Evolutionary conservation across 495 filamentous ascomycete species (phyloP).

Genomic region (Xeromyces bisporus): DNA sequence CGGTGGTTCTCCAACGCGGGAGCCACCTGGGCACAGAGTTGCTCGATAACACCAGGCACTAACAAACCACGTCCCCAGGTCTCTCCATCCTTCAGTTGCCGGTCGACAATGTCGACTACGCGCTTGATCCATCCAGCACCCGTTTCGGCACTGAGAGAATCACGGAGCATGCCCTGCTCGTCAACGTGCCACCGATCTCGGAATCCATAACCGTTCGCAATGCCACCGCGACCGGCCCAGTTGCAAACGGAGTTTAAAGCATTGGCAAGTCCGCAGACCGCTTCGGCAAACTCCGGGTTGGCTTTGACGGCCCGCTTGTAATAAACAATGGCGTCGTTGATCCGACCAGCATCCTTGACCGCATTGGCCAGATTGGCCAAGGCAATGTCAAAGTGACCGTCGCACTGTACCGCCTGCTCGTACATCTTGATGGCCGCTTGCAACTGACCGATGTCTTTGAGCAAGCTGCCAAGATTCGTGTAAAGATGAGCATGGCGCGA

Average conservation of each 20-base stretch:
- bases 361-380: slow-evolving; percentile 95
- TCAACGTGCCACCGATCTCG: slow-evolving; percentile 92
- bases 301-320: slow-evolving; percentile 80
- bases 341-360: slow-evolving; percentile 88
- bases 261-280: slow-evolving; percentile 89
- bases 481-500: slow-evolving; percentile 90
- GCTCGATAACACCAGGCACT: slow-evolving; percentile 34
- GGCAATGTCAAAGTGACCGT: slow-evolving; percentile 88
- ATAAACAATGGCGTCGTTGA: slow-evolving; percentile 81
- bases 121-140: slow-evolving; percentile 80
- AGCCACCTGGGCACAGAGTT: slow-evolving; percentile 31
- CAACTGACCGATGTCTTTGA: slow-evolving; percentile 94
- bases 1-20: slow-evolving; percentile 18
- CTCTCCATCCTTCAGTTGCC: slow-evolving; percentile 75
- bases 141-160: slow-evolving; percentile 41
- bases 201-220: slow-evolving; percentile 50
- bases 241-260: slow-evolving; percentile 94
- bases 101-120: slow-evolving; percentile 88
- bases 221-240: slow-evolving; percentile 81
- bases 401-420: slow-evolving; percentile 80
- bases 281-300: slow-evolving; percentile 93
- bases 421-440: slow-evolving; percentile 92
- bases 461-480: slow-evolving; percentile 85
- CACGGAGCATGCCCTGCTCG: slow-evolving; percentile 65
- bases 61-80: slow-evolving; percentile 69